Base-by-base conservation (phyloP, 306 rosid genomes). In the Dicorynia guianensis region DNA sequence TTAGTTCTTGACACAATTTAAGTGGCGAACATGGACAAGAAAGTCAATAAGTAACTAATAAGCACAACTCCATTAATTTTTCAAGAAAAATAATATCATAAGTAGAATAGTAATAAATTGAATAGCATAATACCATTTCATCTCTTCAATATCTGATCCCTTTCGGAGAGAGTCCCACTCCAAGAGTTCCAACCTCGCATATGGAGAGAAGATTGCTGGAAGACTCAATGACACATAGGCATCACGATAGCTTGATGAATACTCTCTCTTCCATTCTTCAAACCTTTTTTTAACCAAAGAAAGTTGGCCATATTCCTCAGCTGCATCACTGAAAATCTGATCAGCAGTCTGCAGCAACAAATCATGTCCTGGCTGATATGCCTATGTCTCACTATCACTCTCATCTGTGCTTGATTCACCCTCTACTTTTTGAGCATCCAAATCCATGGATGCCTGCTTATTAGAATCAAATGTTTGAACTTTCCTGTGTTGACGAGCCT, bases 341-440 rank as follows among this genome's bases (percentile, higher is more conserved):
- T 78, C 93, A 53, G 98, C 97, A 80, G 93, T 90, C 87, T 87
- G 92, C 67, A 95, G 84, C 82, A 95, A 83, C 61, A 79, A 60
- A 75, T 89, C 88, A 50, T 74, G 78, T 68, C 90, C 92, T 33
- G 93, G 85, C 71, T 89, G 66, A 69, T 87, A 95, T 11, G 89
- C 92, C 75, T 80, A 83, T 75, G 88, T 85, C 80, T 95, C 97
- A 69, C 86, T 89, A 71, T 90, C 98, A 86, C 98, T 95, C 89
- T 95, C 98, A 72, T 95, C 98, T 0, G 97, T 90, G 89, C 97
- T 95, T 33, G 93, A 88, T 77, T 95, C 98, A 55, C 98, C 98
- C 83, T 94, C 98, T 77, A 92, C 75, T 77, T 81, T 88, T 69
- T 55, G 87, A 87, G 79, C 49, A 76, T 92, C 93, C 66, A 90